A percentile compares a stretch with the other conserved stretches of the same genome.
These are phyloP conservation scores for Solanum sejunctum DNA, from an alignment of 257 asterid genomes.

Conservation along the genomic window DNA sequence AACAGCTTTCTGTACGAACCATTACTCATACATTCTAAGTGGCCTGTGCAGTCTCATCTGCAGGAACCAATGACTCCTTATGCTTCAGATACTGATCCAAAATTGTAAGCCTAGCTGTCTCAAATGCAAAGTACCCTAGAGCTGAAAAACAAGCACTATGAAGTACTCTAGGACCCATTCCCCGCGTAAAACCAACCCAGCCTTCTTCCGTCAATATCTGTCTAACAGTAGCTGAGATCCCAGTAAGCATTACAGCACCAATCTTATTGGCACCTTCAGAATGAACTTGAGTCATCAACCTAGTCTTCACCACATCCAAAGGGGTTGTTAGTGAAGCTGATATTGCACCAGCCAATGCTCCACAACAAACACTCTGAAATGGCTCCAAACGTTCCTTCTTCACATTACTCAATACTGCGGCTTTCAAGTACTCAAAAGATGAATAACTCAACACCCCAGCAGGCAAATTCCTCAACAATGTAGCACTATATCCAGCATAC, in stretches of 20 bases:
- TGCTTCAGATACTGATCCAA: constrained; percentile 51
- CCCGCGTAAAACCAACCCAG: constrained; percentile 84
- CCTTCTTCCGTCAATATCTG: constrained; percentile 91
- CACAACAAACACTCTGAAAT: constrained; percentile 76
- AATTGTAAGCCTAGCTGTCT: constrained; percentile 78
- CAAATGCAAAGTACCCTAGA: constrained; percentile 89
- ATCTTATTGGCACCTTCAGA: constrained; percentile 55
- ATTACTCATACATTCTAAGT: constrained; percentile 14
- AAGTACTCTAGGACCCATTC: constrained; percentile 94
- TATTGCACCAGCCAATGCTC: constrained; percentile 95
- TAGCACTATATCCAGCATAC: constrained; percentile 90
- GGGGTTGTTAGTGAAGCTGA: constrained; percentile 94
- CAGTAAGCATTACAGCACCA: constrained; percentile 48
- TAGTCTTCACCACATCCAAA: constrained; percentile 89
- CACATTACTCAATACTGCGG: constrained; percentile 55
- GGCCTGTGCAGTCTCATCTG: constrained; percentile 15
- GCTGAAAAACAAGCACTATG: constrained; percentile 94
- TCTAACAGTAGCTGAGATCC: constrained; percentile 45
- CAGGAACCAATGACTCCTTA: constrained; percentile 29
- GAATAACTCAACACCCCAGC: constrained; percentile 96
- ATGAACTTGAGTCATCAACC: constrained; percentile 88
- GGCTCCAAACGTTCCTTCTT: constrained; percentile 55
- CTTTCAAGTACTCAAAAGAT: constrained; percentile 84
- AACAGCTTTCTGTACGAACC: background rate
- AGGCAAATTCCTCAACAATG: constrained; percentile 83